Conservation (phyloP, 2,329 filamentous ascomycete genomes). For the Diplodia corticola region DNA sequence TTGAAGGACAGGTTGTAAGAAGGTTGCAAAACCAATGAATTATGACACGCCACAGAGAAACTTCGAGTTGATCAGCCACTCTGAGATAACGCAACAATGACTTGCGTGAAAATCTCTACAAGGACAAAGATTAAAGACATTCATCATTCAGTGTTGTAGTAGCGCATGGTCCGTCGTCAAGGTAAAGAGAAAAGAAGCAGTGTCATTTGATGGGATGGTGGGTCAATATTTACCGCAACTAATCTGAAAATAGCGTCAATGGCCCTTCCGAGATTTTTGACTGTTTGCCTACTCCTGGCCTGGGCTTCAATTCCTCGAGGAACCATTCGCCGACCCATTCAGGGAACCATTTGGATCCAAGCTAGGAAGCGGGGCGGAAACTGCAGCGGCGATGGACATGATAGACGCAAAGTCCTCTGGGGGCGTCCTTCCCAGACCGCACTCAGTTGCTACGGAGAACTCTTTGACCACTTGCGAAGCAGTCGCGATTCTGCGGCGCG, state of each 20-base stretch:
- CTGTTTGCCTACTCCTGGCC: background rate
- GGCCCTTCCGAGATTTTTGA: background rate
- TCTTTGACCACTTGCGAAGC: slow-evolving; percentile 6
- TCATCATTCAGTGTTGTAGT: background rate
- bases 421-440: slow-evolving; percentile 41
- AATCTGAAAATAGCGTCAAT: background rate
- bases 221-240: background rate
- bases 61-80: background rate
- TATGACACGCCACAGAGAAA: background rate
- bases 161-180: background rate
- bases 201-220: background rate
- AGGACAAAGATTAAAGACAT: background rate
- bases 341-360: background rate
- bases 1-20: too few relatives aligned
- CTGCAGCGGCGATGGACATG: slow-evolving; percentile 26
- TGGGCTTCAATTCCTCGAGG: background rate
- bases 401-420: slow-evolving; percentile 33
- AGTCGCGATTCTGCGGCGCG: slow-evolving; percentile 11
- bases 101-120: too few relatives aligned
- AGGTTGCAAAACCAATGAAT: too few relatives aligned
- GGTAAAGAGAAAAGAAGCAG: background rate
- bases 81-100: background rate
- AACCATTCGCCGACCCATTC: background rate
- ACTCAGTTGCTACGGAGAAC: slow-evolving; percentile 22
- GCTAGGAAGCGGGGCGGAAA: slow-evolving; percentile 1